Base-by-base conservation (phyloP, 805 yeast genomes). In the Suhomyces pyralidae region DNA sequence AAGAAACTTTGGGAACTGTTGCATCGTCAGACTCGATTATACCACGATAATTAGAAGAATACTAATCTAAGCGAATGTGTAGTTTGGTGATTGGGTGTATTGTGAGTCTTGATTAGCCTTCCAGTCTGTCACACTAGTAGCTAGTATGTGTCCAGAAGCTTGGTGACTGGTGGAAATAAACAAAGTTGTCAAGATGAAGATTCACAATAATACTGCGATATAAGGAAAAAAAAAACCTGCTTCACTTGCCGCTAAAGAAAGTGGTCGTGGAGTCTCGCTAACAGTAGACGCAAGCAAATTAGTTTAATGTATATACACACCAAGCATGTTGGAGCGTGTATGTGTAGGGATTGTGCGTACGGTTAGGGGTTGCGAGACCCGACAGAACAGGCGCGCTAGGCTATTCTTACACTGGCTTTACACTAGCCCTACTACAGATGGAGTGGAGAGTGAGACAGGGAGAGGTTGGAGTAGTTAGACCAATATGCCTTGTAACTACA, bases 1-100 rank as follows among this genome's bases (percentile, higher is more conserved):
- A 42, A 63, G 48, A 45, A 52, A 56, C 46, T 51, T 57, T 30
- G 69, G 68, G 52, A 63, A 62, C 45, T 62, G 40, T n/a, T 56
- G 50, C 61, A 57, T 56, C 28, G 45, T 14, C 34, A 48, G 30
- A 17, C 36, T 15, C n/a, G 12, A 20, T 10, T 26, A 19, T 42
- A 7, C 15, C 7, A 19, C 40, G 17, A 36, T 36, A 15, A 28
- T 28, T 28, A 12, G 3, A 28, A 12, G 32, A 10, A 28, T 28
- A 28, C n/a, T 28, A n/a, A n/a, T n/a, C n/a, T n/a, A 28, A 28
- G n/a, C 32, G 32, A 26, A 26, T 26, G 28, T 5, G 32, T 12
- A 28, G 32, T 28, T 28, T 28, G 32, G 32, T 28, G 12, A n/a
- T 38, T 38, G 42, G 42, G 8, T 32, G 25, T 22, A 7, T 22